Base-by-base conservation (phyloP, 805 yeast genomes). In the Nakazawaea wyomingensis region DNA sequence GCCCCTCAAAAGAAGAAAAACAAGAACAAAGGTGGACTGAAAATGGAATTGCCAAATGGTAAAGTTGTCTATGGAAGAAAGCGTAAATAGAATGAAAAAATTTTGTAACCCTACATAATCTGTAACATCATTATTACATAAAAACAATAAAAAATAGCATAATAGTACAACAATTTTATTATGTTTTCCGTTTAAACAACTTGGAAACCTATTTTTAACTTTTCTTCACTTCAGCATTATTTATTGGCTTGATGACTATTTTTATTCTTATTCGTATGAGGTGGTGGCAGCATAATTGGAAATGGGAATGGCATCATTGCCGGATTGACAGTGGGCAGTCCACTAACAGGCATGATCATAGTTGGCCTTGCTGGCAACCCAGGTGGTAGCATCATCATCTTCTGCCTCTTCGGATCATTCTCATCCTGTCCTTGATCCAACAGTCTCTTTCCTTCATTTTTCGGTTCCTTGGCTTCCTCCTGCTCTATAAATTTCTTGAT, bases 41-140 rank as follows among this genome's bases (percentile, higher is more conserved):
- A 68, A 49, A 57, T 65, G 35, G 76, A 68, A 39, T 62, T 80
- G 46, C 82, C 83, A 8, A 80, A 80, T 53, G 86, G 86, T 1
- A 79, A 79, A 54, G 75, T 76, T 9, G 67, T 76, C 3, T 61
- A 63, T 10, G 43, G 42, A 7, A 38, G 42, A 38, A 43, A 32
- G 38, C 37, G 39, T 27, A 37, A 43, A 22, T 38, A 21, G 32
- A 11, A 9, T 14, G 9, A 26, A 14, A 21, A 13, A 10, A 10
- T 20, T 9, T 20, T 8, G 27, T n/a, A n/a, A 24, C 27, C 10
- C 10, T 24, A 34, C 10, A 20, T 20, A 34, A 34, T 16, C n/a
- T n/a, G n/a, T n/a, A n/a, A n/a, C n/a, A n/a, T n/a, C n/a, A n/a
- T n/a, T n/a, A n/a, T n/a, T n/a, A n/a, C n/a, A n/a, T n/a, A n/a